phyloP scores from a whole-genome alignment of 805 yeast genomes.

The Candida insectorum region DNA sequence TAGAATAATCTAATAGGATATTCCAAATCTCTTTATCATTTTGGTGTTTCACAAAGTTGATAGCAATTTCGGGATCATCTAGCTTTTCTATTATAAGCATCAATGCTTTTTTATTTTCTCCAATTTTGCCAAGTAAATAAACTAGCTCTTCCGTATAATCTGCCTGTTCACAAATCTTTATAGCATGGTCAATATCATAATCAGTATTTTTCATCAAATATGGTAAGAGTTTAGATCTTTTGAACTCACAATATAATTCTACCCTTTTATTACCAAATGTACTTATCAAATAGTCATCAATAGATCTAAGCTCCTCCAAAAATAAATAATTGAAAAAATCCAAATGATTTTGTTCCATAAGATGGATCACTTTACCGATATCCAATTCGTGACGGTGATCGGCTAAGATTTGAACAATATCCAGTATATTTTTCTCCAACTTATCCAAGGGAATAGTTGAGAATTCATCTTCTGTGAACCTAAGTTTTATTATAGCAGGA shows the following conservation, averaged over 20 bases:
- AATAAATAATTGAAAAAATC: slow-evolving; percentile 60
- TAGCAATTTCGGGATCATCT: slow-evolving; percentile 77
- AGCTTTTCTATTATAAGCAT: slow-evolving; percentile 71
- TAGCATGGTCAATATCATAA: slow-evolving; percentile 67
- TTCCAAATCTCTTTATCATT: slow-evolving; percentile 82
- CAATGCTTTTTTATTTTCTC: slow-evolving; percentile 74
- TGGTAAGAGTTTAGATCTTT: slow-evolving; percentile 50
- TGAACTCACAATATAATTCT: slow-evolving; percentile 59
- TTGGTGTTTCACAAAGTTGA: slow-evolving; percentile 66
- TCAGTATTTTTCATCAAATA: slow-evolving; percentile 58
- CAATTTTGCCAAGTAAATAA: slow-evolving; percentile 75
- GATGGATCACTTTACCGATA: slow-evolving; percentile 48
- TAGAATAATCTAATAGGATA: slow-evolving; percentile 65
- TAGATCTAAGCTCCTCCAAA: slow-evolving; percentile 52
- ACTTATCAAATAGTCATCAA: slow-evolving; percentile 54
- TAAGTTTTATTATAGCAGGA: slow-evolving; percentile 48
- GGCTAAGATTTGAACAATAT: slow-evolving; percentile 53
- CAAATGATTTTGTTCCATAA: slow-evolving; percentile 41
- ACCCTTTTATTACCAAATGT: slow-evolving; percentile 69
- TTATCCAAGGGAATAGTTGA: slow-evolving; percentile 37
- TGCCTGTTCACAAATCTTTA: slow-evolving; percentile 56
- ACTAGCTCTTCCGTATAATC: slow-evolving; percentile 69
- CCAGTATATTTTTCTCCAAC: slow-evolving; percentile 36
- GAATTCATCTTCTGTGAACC: slow-evolving; percentile 36
- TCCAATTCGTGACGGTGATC: slow-evolving; percentile 62